Percentiles rank a stretch among this genome's conserved stretches.
These are phyloP conservation scores for Trichosporon ovoides DNA, from an alignment of 1,284 basidiomycete species.

Conservation along the genomic window DNA sequence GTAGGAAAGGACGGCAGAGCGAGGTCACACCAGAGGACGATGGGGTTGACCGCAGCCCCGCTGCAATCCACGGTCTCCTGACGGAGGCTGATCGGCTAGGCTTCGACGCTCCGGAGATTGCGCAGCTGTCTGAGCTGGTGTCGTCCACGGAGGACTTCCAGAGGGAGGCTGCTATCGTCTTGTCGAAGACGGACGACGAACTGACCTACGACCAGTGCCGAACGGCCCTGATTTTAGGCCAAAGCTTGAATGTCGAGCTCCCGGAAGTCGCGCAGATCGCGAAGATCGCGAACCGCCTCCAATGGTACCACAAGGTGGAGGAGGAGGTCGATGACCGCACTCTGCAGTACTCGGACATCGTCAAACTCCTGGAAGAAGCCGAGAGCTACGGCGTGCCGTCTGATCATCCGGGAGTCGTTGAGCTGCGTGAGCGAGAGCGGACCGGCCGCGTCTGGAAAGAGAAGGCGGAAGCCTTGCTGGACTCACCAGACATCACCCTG, in stretches of 20 bases:
- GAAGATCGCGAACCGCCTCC: slow-evolving; percentile 36
- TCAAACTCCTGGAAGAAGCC: slow-evolving; percentile 35
- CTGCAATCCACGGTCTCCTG: slow-evolving; percentile 31
- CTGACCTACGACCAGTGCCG: slow-evolving; percentile 35
- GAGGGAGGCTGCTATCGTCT: slow-evolving; percentile 30
- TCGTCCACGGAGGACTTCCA: slow-evolving; percentile 36
- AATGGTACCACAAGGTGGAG: slow-evolving; percentile 41
- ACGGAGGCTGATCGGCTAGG: slow-evolving; percentile 35
- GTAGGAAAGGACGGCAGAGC: slow-evolving; percentile 30
- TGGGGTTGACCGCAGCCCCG: slow-evolving; percentile 31
- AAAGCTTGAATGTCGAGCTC: slow-evolving; percentile 41
- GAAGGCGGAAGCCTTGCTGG: slow-evolving; percentile 23
- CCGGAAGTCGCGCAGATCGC: slow-evolving; percentile 37
- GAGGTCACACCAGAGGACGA: slow-evolving; percentile 24
- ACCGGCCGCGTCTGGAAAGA: slow-evolving; percentile 30
- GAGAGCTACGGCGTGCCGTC: slow-evolving; percentile 29
- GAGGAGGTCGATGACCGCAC: slow-evolving; percentile 44
- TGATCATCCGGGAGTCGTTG: slow-evolving; percentile 29
- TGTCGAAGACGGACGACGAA: slow-evolving; percentile 30
- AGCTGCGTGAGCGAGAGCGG: slow-evolving; percentile 28
- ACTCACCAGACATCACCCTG: slow-evolving; percentile 24
- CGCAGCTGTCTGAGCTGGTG: slow-evolving; percentile 37
- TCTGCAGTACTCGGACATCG: slow-evolving; percentile 38
- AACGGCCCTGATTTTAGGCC: slow-evolving; percentile 39
- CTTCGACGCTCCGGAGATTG: slow-evolving; percentile 47